Conservation (phyloP, 2,329 filamentous ascomycete genomes). For the Claviceps sp. region DNA sequence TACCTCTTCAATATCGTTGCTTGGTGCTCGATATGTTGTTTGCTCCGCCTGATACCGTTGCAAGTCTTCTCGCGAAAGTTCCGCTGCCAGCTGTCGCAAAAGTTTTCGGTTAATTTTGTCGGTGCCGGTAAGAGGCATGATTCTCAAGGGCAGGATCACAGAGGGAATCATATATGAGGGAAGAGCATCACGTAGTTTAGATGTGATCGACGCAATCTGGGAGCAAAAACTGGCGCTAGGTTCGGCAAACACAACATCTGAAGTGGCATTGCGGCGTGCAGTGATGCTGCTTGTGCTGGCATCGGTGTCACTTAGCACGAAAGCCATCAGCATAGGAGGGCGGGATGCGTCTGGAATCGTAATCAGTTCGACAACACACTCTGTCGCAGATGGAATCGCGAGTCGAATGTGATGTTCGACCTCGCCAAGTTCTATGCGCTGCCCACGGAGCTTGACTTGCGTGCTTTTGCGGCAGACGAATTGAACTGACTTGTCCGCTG, state of each 20-base stretch:
- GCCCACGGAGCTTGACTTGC: conserved; percentile 3
- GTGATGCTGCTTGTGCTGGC: neutral
- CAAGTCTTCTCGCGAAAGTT: neutral
- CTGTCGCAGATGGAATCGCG: neutral
- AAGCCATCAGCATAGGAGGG: neutral
- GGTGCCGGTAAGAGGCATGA: neutral
- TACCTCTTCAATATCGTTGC: neutral
- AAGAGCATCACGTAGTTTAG: neutral
- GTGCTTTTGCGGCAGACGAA: neutral
- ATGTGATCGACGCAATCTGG: neutral
- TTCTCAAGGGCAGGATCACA: neutral
- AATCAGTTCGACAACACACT: neutral
- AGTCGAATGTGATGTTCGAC: neutral
- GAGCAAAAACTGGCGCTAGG: neutral
- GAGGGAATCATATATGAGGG: conserved; percentile 3
- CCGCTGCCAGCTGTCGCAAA: neutral
- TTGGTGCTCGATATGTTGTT: neutral
- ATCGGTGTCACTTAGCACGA: neutral
- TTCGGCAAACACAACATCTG: neutral
- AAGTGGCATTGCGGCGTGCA: neutral
- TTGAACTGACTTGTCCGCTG: neutral
- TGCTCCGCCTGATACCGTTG: neutral
- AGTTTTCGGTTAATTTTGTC: neutral
- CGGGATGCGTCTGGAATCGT: neutral
- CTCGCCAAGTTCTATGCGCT: conserved; percentile 4